Conservation (phyloP, 2,329 filamentous ascomycete species). For the Curvularia lunata region DNA sequence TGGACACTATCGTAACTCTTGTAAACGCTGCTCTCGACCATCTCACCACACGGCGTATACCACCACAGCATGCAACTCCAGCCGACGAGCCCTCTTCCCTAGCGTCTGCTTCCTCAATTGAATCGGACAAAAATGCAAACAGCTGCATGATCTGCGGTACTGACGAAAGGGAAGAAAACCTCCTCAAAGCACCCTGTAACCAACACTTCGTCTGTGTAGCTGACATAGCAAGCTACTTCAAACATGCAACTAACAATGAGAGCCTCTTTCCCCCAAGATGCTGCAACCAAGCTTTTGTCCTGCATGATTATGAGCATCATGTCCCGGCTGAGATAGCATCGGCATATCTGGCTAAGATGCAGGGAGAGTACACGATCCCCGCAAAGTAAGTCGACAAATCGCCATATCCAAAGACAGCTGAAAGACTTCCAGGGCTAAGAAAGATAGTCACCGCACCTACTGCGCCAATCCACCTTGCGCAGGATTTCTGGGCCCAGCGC, state of each 20-base stretch:
- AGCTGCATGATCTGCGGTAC: constrained; percentile 35
- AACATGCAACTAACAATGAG: constrained; percentile 36
- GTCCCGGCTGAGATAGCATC: constrained; percentile 28
- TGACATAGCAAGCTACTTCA: constrained; percentile 32
- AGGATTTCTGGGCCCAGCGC: constrained; percentile 31
- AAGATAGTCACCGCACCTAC: constrained; percentile 36
- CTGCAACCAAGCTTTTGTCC: constrained; percentile 32
- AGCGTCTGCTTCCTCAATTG: neutral
- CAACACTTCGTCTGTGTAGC: constrained; percentile 35
- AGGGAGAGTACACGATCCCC: constrained; percentile 38
- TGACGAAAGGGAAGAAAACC: constrained; percentile 23
- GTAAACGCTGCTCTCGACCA: neutral
- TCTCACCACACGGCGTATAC: neutral
- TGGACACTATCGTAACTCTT: neutral
- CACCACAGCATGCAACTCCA: neutral
- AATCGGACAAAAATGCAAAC: constrained; percentile 12
- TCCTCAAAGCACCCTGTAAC: constrained; percentile 28
- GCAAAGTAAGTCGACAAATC: constrained; percentile 29
- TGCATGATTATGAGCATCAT: constrained; percentile 30
- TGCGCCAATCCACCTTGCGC: constrained; percentile 32
- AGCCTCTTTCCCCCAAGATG: constrained; percentile 39
- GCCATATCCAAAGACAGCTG: neutral
- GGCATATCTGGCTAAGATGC: constrained; percentile 34
- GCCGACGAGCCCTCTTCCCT: neutral
- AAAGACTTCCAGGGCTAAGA: neutral